Base-by-base conservation (phyloP, 2,329 filamentous ascomycete species). In the Cladosporium phlei region DNA sequence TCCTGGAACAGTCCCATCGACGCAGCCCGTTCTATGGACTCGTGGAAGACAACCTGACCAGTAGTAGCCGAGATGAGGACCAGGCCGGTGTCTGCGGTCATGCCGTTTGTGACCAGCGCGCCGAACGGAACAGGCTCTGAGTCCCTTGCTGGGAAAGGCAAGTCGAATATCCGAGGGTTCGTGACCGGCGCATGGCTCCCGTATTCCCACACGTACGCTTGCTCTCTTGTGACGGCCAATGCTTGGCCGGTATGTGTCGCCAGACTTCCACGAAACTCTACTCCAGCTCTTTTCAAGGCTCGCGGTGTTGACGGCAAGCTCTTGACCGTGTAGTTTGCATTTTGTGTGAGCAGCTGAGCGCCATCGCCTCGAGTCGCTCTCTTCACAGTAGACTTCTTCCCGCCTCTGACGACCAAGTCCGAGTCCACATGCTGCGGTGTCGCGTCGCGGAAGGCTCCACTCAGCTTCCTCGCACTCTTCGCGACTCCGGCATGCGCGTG, bases 171-270 rank as follows among this genome's bases (percentile, higher is more conserved):
- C 57, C 90, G 86, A 19, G 88, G 85, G 63, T 91, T 85, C 59
- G 85, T 82, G 1, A 84, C 83, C 42, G 68, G 59, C 8, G 79
- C 71, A 25, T 78, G 76, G 21, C 68, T 66, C 39, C 81, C 81
- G 68, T 97, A 97, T 12, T 88, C 85, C 93, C 93, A 98, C 39
- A 95, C 81, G 51, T 94, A 78, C 57, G 90, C 93, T 61, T 90
- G 83, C 6, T 84, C 82, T 55, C 84, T 81, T 7, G 88, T 94
- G 47, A 97, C 75, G 37, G 82, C 83, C 47, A 97, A 75, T 38
- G 87, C 90, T 14, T 58, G 50, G 17, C 22, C 52, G 51, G 49
- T 48, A 33, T 55, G 52, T 22, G 47, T 43, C 39, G 44, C 28
- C 39, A 57, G 35, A 50, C 50, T 59, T 35, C 44, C 55, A 32